These are phyloP conservation scores for Spathaspora jeffriesii DNA, from an alignment of 1,139 yeast genomes.

Conservation along the genomic window DNA sequence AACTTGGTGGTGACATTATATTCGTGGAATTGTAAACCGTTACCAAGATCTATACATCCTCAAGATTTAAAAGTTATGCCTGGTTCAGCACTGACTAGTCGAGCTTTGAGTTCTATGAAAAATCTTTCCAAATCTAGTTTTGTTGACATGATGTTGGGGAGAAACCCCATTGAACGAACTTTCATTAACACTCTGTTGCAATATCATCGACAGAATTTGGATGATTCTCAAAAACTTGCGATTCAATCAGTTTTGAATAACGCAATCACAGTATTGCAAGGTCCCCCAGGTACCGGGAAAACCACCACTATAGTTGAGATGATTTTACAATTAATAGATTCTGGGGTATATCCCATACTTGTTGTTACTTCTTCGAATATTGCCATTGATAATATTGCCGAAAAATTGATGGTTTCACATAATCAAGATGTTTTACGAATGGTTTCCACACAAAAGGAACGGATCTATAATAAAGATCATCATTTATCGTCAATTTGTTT, in stretches of 20 bases:
- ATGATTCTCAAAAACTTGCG: constrained; percentile 67
- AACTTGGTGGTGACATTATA: constrained; percentile 53
- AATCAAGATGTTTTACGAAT: constrained; percentile 59
- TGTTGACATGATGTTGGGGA: constrained; percentile 59
- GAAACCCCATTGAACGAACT: constrained; percentile 59
- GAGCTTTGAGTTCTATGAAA: constrained; percentile 67
- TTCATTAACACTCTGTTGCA: constrained; percentile 55
- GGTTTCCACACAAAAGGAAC: constrained; percentile 60
- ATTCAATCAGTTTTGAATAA: constrained; percentile 70
- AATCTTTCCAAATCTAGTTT: constrained; percentile 58
- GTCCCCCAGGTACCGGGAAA: constrained; percentile 74
- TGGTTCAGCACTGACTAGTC: constrained; percentile 60
- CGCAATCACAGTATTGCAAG: constrained; percentile 63
- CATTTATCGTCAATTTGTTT: constrained; percentile 60
- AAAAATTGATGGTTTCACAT: constrained; percentile 52
- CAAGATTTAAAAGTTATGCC: constrained; percentile 53
- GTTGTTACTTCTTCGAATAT: constrained; percentile 79
- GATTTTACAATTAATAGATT: constrained; percentile 57
- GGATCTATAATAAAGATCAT: constrained; percentile 57
- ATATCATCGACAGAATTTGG: constrained; percentile 49
- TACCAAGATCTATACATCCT: constrained; percentile 46
- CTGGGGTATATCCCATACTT: constrained; percentile 60
- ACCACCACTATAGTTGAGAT: constrained; percentile 68
- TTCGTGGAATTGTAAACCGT: constrained; percentile 54
- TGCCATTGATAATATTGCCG: constrained; percentile 78